These are phyloP conservation scores for Carex sylvatica DNA, from an alignment of 202 grass and related monocot genomes.

Conservation along the genomic window DNA sequence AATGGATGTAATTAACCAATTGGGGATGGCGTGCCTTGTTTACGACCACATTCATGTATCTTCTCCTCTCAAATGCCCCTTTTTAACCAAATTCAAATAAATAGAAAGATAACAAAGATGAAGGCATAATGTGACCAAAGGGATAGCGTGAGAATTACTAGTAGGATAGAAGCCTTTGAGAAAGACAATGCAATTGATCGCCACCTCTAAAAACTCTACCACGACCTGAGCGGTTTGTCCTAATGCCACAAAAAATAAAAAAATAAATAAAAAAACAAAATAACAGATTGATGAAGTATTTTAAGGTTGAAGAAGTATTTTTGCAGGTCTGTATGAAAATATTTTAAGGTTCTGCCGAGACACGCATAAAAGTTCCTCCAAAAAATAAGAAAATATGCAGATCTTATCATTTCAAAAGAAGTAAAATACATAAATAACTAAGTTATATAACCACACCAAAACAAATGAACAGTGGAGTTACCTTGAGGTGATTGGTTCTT, in stretches of 20 bases:
- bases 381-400: constrained; percentile 12
- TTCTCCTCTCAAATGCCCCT: constrained; percentile 98
- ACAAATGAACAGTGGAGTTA: constrained; percentile 30
- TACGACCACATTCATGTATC: constrained; percentile 95
- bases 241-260: constrained; percentile 27
- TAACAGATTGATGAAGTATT: constrained; percentile 1
- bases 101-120: constrained; percentile 16
- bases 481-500: constrained; percentile 79
- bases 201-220: constrained; percentile 90
- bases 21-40: constrained; percentile 75
- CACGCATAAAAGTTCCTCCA: neutral
- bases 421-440: constrained; percentile 3
- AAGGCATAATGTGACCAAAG: constrained; percentile 16
- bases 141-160: constrained; percentile 37
- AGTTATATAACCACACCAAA: neutral
- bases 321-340: neutral
- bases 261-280: constrained; percentile 6
- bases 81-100: constrained; percentile 28
- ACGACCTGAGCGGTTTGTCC: constrained; percentile 74
- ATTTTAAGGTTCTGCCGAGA: neutral
- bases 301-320: neutral
- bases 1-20: constrained; percentile 74
- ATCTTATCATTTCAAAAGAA: constrained; percentile 16
- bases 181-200: constrained; percentile 89
- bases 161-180: constrained; percentile 85